Base-by-base conservation (phyloP, 2,329 filamentous ascomycete species). In the Paracoccidioides lutzii region DNA sequence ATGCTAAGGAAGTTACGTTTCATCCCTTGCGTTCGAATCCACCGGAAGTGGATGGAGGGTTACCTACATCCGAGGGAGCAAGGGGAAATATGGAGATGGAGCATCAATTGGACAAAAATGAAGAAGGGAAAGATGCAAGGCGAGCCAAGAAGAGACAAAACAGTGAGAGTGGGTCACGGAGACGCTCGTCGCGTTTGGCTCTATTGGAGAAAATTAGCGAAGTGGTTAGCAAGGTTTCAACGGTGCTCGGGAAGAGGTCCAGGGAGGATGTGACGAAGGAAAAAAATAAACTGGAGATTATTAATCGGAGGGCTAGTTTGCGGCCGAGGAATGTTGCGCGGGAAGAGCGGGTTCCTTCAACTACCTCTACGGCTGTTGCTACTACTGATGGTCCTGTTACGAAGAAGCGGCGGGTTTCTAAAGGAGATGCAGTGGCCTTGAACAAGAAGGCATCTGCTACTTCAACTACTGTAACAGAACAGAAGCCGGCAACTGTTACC, bases 231-330 rank as follows among this genome's bases (percentile, higher is more conserved):
- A 64, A 81, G 75, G 65, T 69, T 75, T 60, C 62, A 49, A 78
- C 77, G 52, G 74, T 77, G 30, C 67, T 85, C 32, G 76, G 81
- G 57, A 88, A 87, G 69, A 78, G 82, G 52, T 74, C 78, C 55
- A 76, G 79, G 61, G 80, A 81, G 63, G 71, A 73, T 7, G 68
- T 78, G 45, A 77, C 81, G 56, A 76, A 77, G 60, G 71, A 70
- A 14, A 63, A 76, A 30, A 63, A 70, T 32, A 75, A 74, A 55
- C 68, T 81, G 40, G 79, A 83, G 57, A 83, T 86, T 63, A 67
- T 84, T 33, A 64, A 65, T 49, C 69, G 71, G 71, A 73, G 67
- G 75, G 79, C 58, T 67, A 88, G 53, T 75, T 79, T 69, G 78
- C 86, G 68, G 80, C 83, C 58, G 66, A 52, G 76, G 65, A 66